Base-by-base conservation (phyloP, 208 protist genomes). In the Trypanosoma mega region DNA sequence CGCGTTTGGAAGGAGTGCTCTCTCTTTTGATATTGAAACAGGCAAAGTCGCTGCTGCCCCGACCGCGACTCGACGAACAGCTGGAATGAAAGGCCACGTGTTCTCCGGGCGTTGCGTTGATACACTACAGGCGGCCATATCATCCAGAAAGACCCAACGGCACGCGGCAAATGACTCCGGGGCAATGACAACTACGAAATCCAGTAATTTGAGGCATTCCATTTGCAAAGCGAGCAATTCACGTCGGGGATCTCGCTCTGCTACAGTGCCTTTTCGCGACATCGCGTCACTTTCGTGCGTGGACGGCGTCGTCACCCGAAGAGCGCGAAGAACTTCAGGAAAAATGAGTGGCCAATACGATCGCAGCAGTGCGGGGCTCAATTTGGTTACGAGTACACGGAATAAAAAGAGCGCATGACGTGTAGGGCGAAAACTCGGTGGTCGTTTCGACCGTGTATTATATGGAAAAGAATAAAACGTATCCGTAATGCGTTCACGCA, bases 131-230 rank as follows among this genome's bases (percentile, higher is more conserved):
- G 37, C 16, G 37, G 49, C 46, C 47, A 65, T 50, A 43, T 69
- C 58, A 45, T 81, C 75, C 24, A 62, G 57, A 57, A 76, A 81
- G 18, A 81, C 34, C 68, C 70, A 81, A 2, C 64, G 61, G 27
- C 66, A 81, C 12, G 58, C 33, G 11, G 58, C 34, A 52, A 76
- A 48, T 4, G 45, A 45, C 27, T 68, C 71, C n/a, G 78, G 76
- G 27, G 67, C 55, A 45, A 86, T 64, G 2, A 74, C 65, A 52
- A 84, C 59, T 55, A 63, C 70, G n/a, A 66, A 61, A 49, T 86
- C 78, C 9, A 80, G 41, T 29, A 64, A 46, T 67, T 91, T 91
- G 23, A 91, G 37, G 3, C 73, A 76, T 58, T 91, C 84, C 73
- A 82, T 49, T 55, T 83, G 76, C 30, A 85, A 63, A 11, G 63